Percentiles rank a stretch among this genome's conserved stretches.
Conservation (phyloP, 169 alveolate species). For the Plasmodium ovale region DNA sequence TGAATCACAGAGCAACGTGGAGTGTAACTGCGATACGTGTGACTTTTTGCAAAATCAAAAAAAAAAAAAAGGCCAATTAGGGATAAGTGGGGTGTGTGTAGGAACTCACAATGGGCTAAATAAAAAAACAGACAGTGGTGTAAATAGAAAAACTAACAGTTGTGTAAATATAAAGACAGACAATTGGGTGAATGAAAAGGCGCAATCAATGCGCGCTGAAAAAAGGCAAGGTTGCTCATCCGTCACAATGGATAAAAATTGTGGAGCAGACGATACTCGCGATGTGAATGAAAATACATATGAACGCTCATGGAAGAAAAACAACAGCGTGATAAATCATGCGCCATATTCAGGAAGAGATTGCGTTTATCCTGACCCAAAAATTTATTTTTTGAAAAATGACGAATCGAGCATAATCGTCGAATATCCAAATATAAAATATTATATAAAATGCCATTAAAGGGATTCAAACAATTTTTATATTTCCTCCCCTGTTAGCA, state of each 20-base stretch:
- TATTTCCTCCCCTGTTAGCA: slow-evolving; percentile 62
- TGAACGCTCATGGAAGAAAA: slow-evolving; percentile 1
- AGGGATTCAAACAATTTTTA: slow-evolving; percentile 6
- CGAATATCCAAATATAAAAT: slow-evolving; percentile 70
- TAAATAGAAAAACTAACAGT: background rate
- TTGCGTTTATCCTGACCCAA: slow-evolving; percentile 48
- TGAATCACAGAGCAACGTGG: background rate
- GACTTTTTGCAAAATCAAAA: background rate
- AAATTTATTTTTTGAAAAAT: slow-evolving; percentile 44
- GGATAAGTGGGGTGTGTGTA: background rate
- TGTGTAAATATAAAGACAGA: background rate
- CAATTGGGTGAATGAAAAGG: background rate
- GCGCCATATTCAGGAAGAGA: background rate
- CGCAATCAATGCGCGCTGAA: background rate
- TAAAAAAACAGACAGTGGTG: background rate
- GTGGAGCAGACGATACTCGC: background rate
- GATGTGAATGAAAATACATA: background rate
- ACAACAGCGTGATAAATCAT: slow-evolving; percentile 11
- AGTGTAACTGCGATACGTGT: background rate
- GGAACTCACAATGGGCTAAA: background rate
- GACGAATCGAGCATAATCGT: slow-evolving; percentile 55
- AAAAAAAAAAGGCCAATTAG: background rate
- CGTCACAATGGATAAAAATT: background rate
- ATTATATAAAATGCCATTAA: slow-evolving; percentile 43
- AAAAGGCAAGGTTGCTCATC: background rate